phyloP scores from a whole-genome alignment of 768 basidiomycete species.

The Hysterangium stoloniferum region DNA sequence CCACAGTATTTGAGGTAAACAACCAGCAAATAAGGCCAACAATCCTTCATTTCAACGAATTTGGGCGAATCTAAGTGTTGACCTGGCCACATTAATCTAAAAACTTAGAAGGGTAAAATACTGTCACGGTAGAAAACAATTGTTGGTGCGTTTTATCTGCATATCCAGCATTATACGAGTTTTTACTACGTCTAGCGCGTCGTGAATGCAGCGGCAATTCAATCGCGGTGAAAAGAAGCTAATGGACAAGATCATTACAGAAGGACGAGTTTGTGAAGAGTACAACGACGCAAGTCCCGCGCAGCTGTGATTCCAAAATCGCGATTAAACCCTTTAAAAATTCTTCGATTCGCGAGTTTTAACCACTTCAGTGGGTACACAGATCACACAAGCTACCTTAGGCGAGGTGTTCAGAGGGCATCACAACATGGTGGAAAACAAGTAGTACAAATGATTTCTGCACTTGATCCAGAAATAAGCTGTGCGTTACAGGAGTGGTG shows the following conservation, averaged over 20 bases:
- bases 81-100: too few relatives aligned
- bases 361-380: constrained; percentile 90
- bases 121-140: too few relatives aligned
- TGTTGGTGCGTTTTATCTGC: too few relatives aligned
- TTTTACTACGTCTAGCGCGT: constrained; percentile 94
- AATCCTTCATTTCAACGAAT: too few relatives aligned
- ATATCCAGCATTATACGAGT: constrained; percentile 95
- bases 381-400: constrained; percentile 9
- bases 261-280: background rate
- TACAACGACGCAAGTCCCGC: constrained; percentile 26
- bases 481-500: constrained; percentile 36
- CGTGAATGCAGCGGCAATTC: constrained; percentile 94
- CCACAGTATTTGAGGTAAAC: too few relatives aligned
- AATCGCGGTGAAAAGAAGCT: constrained; percentile 95
- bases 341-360: constrained; percentile 67
- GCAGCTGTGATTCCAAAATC: constrained; percentile 41
- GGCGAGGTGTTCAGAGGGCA: constrained; percentile 23
- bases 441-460: constrained; percentile 43
- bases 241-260: background rate
- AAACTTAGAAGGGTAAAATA: too few relatives aligned
- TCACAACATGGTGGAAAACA: constrained; percentile 11
- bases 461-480: constrained; percentile 52
- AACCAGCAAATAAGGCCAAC: too few relatives aligned
- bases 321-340: constrained; percentile 34
- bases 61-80: too few relatives aligned